Evolutionary conservation across 225 moss, liverwort and hornwort genomes (phyloP).

Genomic region (Pleurozium schreberi): DNA sequence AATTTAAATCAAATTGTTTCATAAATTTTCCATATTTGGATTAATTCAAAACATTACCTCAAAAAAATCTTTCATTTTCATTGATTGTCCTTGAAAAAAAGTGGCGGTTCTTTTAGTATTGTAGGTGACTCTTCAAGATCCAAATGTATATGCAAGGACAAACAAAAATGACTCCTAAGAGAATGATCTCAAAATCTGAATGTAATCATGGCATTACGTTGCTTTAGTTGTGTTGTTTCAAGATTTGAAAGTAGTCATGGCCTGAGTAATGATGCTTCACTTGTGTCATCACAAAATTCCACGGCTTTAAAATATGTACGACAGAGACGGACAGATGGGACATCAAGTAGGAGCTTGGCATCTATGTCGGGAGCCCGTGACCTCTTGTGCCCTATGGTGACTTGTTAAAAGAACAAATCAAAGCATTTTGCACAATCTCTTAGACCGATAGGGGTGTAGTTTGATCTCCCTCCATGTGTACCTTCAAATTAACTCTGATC

Average conservation of each 20-base stretch:
- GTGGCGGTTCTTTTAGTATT: accelerated
- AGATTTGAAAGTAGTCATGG: background rate
- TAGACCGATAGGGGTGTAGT: too few relatives aligned
- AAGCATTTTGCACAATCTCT: too few relatives aligned
- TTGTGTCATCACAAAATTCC: background rate
- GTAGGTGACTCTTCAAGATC: background rate
- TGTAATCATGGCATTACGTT: too few relatives aligned
- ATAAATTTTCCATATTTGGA: background rate
- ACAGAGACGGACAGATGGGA: too few relatives aligned
- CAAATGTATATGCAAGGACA: background rate
- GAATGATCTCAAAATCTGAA: background rate
- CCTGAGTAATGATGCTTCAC: accelerated
- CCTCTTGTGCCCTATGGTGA: too few relatives aligned
- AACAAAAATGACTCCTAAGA: background rate
- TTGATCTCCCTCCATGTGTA: too few relatives aligned
- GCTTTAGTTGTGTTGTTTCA: background rate
- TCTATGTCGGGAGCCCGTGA: too few relatives aligned
- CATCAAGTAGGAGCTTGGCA: too few relatives aligned
- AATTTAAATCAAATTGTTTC: background rate
- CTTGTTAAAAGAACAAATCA: too few relatives aligned
- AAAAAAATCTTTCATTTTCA: background rate
- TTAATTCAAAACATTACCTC: accelerated
- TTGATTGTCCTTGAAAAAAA: background rate
- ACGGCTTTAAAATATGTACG: background rate
- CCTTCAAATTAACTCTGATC: too few relatives aligned